Conservation (phyloP, 2,329 filamentous ascomycete genomes). For the Cyphellophora attinorum region DNA sequence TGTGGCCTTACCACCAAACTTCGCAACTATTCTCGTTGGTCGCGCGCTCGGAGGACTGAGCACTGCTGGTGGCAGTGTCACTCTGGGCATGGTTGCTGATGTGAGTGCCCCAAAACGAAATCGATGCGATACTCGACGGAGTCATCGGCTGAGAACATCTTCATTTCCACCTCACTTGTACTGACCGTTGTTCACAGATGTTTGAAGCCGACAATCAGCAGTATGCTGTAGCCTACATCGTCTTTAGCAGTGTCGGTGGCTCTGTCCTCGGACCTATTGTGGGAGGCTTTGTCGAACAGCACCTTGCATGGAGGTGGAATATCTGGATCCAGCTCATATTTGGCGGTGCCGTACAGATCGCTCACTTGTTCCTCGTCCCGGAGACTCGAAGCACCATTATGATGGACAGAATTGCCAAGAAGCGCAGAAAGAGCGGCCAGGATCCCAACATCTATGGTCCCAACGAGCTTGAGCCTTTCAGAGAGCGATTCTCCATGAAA, state of each 20-base stretch:
- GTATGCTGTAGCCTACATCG: slow-evolving; percentile 65
- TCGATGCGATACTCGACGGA: no score
- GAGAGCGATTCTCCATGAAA: slow-evolving; percentile 43
- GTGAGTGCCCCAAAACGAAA: no score
- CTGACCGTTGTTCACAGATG: slow-evolving; percentile 32
- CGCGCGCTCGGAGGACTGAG: slow-evolving; percentile 60
- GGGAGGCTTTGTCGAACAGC: slow-evolving; percentile 64
- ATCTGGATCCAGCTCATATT: slow-evolving; percentile 84
- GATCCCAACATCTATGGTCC: slow-evolving; percentile 59
- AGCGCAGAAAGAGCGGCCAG: slow-evolving; percentile 52
- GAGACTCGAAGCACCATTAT: slow-evolving; percentile 70
- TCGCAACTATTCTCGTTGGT: slow-evolving; percentile 59
- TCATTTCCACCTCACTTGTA: neutral
- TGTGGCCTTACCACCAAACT: slow-evolving; percentile 64
- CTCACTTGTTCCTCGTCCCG: slow-evolving; percentile 62
- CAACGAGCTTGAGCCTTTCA: slow-evolving; percentile 56
- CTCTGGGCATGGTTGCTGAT: slow-evolving; percentile 55
- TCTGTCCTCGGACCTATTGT: slow-evolving; percentile 68
- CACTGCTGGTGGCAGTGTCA: slow-evolving; percentile 64
- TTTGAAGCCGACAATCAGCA: slow-evolving; percentile 63
- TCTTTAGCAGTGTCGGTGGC: slow-evolving; percentile 70
- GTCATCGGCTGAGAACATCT: no score
- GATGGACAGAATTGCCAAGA: slow-evolving; percentile 71
- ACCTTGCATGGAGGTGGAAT: slow-evolving; percentile 62
- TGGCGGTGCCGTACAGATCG: slow-evolving; percentile 56